phyloP scores from a whole-genome alignment of 225 moss, liverwort and hornwort species.

The Rhytidiadelphus loreus region DNA sequence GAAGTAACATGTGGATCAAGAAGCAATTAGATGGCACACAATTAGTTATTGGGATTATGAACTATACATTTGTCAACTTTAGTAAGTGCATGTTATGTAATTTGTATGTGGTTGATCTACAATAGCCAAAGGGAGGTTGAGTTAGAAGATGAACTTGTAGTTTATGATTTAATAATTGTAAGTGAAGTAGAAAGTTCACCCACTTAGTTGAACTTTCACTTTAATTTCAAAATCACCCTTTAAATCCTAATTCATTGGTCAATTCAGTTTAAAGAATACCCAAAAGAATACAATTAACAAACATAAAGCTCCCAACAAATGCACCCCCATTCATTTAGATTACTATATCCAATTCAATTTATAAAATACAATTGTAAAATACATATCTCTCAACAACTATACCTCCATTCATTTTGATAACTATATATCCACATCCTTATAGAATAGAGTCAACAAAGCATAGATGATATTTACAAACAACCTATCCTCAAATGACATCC shows the following conservation, averaged over 20 bases:
- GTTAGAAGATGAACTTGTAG: not conserved
- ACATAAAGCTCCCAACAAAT: too few species aligned
- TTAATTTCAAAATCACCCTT: not conserved
- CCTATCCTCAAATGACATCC: not conserved
- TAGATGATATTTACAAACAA: not conserved
- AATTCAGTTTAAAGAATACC: too few species aligned
- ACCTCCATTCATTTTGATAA: not conserved
- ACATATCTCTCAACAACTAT: not conserved
- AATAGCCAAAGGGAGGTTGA: not conserved
- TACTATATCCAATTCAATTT: not conserved
- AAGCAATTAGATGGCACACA: not conserved
- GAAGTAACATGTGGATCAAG: not conserved
- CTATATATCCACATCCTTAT: not conserved
- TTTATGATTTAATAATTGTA: not conserved
- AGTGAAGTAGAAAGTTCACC: not conserved
- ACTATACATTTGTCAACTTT: not conserved
- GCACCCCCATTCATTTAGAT: not conserved
- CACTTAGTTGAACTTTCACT: not conserved
- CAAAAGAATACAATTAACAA: too few species aligned
- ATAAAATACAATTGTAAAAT: not conserved
- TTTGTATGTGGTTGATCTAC: not conserved
- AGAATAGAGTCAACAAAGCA: not conserved
- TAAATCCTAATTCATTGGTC: not conserved
- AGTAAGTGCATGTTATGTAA: not conserved
- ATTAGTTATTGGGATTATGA: not conserved